These are phyloP conservation scores for Aureobasidium uvarum DNA, from an alignment of 2,329 filamentous ascomycete genomes.

Conservation along the genomic window DNA sequence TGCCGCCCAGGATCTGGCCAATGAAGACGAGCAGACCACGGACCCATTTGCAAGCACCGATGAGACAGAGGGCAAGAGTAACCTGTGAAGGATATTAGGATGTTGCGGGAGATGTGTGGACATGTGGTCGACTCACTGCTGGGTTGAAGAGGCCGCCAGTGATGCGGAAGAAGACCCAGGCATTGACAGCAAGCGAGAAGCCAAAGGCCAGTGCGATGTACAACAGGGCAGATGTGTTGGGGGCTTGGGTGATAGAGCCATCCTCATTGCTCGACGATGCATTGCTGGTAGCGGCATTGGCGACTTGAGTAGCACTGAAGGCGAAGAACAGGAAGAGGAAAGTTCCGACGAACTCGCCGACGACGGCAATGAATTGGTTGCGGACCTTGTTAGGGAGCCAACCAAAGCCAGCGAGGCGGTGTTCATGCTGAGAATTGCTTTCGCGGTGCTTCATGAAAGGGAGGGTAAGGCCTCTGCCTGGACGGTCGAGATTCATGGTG, in stretches of 20 bases:
- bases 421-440: constrained; percentile 34
- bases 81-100: constrained; percentile 35
- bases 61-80: constrained; percentile 49
- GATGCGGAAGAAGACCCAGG: constrained; percentile 49
- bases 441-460: constrained; percentile 40
- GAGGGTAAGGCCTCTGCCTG: constrained; percentile 41
- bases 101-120: too few relatives aligned
- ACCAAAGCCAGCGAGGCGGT: constrained; percentile 41
- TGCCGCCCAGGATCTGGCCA: constrained; percentile 48
- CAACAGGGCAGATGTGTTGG: constrained; percentile 39
- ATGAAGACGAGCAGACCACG: constrained; percentile 47
- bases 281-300: constrained; percentile 39
- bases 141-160: constrained; percentile 41
- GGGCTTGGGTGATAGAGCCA: constrained; percentile 34
- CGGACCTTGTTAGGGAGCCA: constrained; percentile 47
- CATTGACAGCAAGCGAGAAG: constrained; percentile 47
- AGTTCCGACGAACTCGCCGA: constrained; percentile 48
- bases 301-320: constrained; percentile 43
- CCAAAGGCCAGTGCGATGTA: constrained; percentile 46
- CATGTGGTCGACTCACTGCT: constrained; percentile 32
- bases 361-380: constrained; percentile 44
- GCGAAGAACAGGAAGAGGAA: constrained; percentile 49
- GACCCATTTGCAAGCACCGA: constrained; percentile 49
- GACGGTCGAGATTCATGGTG: constrained; percentile 44
- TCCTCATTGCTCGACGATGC: constrained; percentile 26